Evolutionary conservation across 2,329 filamentous ascomycete species (phyloP).

Genomic region (Lecanicillium sp.): DNA sequence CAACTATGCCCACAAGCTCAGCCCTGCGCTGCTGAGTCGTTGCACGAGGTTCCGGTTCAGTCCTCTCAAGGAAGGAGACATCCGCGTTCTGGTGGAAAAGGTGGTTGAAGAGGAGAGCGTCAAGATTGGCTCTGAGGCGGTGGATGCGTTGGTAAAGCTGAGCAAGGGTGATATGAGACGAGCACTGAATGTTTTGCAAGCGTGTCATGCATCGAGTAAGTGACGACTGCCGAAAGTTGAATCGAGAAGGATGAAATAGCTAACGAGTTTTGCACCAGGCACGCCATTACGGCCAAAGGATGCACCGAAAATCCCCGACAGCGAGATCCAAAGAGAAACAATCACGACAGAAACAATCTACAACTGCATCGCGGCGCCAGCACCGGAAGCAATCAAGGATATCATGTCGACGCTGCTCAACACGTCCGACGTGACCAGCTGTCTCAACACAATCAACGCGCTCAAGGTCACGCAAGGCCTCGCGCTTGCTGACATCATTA

Average conservation of each 20-base stretch:
- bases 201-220: constrained; percentile 87
- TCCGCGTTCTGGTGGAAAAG: constrained; percentile 75
- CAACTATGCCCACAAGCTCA: constrained; percentile 98
- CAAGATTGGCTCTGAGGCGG: constrained; percentile 72
- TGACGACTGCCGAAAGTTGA: constrained; percentile 5
- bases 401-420: constrained; percentile 79
- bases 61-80: constrained; percentile 82
- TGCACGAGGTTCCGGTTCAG: constrained; percentile 96
- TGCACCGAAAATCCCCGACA: constrained; percentile 50
- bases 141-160: constrained; percentile 74
- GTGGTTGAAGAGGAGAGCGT: constrained; percentile 84
- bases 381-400: constrained; percentile 76
- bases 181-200: constrained; percentile 90
- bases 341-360: constrained; percentile 93
- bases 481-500: constrained; percentile 89
- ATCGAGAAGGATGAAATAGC: not conserved
- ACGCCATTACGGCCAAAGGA: constrained; percentile 58
- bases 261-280: constrained; percentile 31
- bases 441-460: constrained; percentile 78
- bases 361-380: constrained; percentile 92
- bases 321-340: constrained; percentile 63
- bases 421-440: constrained; percentile 82
- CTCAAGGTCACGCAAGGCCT: constrained; percentile 81
- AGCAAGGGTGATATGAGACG: constrained; percentile 96
- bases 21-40: constrained; percentile 81